Evolutionary conservation across 768 basidiomycete species (phyloP).

Genomic region (Gloeophyllum trabeum): DNA sequence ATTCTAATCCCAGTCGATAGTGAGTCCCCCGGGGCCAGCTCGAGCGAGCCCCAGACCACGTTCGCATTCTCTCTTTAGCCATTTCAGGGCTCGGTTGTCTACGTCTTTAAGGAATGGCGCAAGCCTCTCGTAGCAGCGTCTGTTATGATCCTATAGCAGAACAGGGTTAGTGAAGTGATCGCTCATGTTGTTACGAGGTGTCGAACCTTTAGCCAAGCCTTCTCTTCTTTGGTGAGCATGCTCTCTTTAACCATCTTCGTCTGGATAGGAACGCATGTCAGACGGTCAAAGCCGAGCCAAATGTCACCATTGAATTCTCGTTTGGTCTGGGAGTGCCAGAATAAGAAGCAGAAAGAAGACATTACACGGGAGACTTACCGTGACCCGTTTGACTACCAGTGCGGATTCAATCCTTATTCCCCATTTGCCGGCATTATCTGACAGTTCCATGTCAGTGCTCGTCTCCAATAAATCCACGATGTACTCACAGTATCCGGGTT

Average conservation of each 20-base stretch:
- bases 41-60: constrained; percentile 63
- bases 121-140: constrained; percentile 53
- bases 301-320: constrained; percentile 58
- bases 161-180: constrained; percentile 1
- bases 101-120: constrained; percentile 54
- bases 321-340: constrained; percentile 41
- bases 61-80: constrained; percentile 69
- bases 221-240: constrained; percentile 81
- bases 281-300: constrained; percentile 87
- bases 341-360: constrained; percentile 3
- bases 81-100: constrained; percentile 76
- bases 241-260: constrained; percentile 77
- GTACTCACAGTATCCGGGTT: constrained; percentile 82
- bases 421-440: constrained; percentile 66
- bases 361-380: constrained; percentile 21
- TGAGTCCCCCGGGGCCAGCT: constrained; percentile 54
- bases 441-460: not conserved
- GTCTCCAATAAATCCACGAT: not conserved
- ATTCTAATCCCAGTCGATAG: constrained; percentile 82
- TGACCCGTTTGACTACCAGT: constrained; percentile 58
- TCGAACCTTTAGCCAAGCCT: constrained; percentile 68
- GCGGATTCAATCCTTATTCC: constrained; percentile 93
- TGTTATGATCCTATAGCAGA: constrained; percentile 61
- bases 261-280: constrained; percentile 93
- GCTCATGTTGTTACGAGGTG: not conserved